Evolutionary conservation across 1,284 basidiomycete species (phyloP), one percentile per base, ranked within the genome.

Genomic region (Tremellales sp.): DNA sequence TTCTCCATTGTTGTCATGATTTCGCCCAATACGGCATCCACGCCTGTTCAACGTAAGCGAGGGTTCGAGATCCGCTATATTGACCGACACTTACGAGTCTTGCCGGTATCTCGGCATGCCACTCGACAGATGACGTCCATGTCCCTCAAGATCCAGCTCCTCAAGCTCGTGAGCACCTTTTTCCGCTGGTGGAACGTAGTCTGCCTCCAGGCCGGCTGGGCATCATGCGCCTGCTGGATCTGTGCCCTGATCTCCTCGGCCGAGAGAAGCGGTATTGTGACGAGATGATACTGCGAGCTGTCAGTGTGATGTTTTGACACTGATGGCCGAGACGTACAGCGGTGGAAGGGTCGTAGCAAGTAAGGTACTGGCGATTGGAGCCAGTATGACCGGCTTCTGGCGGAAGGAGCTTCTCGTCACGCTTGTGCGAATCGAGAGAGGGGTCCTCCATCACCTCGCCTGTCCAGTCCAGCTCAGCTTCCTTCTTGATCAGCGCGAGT

Each of bases 31-130:
- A 87, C 84, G 40, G 90, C 89, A 60, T 94, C 91, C 52, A 94
- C 79, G 63, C 90, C 88, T 91, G 57, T 22, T 6, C n/a, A n/a
- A n/a, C n/a, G 36, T 47, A 19, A 48, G 45, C 40, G n/a, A 7
- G 13, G 12, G 6, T 46, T n/a, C n/a, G n/a, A n/a, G n/a, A n/a
- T 40, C 24, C 7, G 3, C 29, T 15, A 15, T 8, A 31, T 15
- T 8, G 29, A 15, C 29, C 8, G 15, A 15, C 29, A 81, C 86
- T 69, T 62, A 91, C 91, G 78, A 27, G 94, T 97, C 78, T 97
- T 98, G 51, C 94, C 94, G 0, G 91, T 92, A 72, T 98, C 94
- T 31, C 93, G 79, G 65, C 88, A 90, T 29, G 90, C 90, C n/a
- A 96, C 87, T 41, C 84, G 79, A 6, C 89, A 89, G 61, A 92